phyloP scores from a whole-genome alignment of 1,139 yeast genomes.

The Magnusiomyces tetraspermus region DNA sequence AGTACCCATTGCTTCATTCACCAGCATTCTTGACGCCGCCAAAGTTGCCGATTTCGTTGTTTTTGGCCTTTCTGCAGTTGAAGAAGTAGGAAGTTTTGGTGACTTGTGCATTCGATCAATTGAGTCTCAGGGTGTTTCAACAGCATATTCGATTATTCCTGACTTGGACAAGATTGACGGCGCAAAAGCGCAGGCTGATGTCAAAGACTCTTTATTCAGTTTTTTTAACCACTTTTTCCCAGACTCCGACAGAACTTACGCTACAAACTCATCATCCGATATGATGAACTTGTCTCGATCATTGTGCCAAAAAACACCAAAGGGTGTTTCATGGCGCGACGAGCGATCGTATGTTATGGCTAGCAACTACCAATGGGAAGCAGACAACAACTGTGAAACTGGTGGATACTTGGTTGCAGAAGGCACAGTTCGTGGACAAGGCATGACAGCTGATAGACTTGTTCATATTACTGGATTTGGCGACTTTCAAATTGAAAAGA shows the following conservation, averaged over 20 bases:
- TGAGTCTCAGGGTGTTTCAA: constrained; percentile 86
- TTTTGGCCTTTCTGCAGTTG: constrained; percentile 73
- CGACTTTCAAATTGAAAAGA: constrained; percentile 66
- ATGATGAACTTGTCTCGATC: constrained; percentile 60
- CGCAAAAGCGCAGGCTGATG: constrained; percentile 66
- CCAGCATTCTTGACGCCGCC: constrained; percentile 74
- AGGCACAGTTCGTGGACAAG: constrained; percentile 82
- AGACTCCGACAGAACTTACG: constrained; percentile 63
- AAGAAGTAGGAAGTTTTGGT: constrained; percentile 78
- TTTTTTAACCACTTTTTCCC: constrained; percentile 90
- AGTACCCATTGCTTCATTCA: constrained; percentile 52
- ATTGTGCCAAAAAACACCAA: constrained; percentile 80
- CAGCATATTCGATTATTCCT: constrained; percentile 73
- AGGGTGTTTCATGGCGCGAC: constrained; percentile 85
- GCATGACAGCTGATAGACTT: constrained; percentile 65
- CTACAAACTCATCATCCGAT: constrained; percentile 60
- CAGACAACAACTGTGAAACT: constrained; percentile 30
- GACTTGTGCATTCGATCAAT: constrained; percentile 83
- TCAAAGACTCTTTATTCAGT: constrained; percentile 71
- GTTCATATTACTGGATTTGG: constrained; percentile 87
- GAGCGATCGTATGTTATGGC: constrained; percentile 79
- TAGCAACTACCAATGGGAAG: constrained; percentile 47
- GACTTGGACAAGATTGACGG: constrained; percentile 58
- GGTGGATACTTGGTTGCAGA: constrained; percentile 47
- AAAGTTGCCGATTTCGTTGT: constrained; percentile 82